These are phyloP conservation scores for Pterula multifida DNA, from an alignment of 1,284 basidiomycete species.

Conservation along the genomic window DNA sequence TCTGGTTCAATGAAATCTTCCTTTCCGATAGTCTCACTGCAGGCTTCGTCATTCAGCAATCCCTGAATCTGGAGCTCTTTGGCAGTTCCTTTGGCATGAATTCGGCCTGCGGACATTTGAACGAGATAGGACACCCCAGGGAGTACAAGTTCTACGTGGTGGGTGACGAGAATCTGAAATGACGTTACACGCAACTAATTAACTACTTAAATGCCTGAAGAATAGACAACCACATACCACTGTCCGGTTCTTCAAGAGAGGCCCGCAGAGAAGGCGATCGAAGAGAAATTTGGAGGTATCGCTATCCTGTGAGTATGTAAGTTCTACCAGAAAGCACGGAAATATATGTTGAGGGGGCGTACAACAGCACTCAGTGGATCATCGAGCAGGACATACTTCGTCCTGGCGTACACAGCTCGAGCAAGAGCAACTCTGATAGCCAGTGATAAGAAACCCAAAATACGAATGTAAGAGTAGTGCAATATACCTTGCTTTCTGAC, in stretches of 20 bases:
- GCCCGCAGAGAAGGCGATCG: slow-evolving; percentile 50
- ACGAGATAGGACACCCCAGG: slow-evolving; percentile 59
- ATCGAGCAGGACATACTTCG: slow-evolving; percentile 57
- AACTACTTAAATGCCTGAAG: background rate
- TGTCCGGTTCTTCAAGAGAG: slow-evolving; percentile 53
- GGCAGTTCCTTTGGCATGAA: slow-evolving; percentile 56
- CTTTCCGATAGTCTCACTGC: slow-evolving; percentile 18
- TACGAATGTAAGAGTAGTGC: background rate
- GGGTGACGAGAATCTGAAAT: slow-evolving; percentile 59
- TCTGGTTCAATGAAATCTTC: slow-evolving; percentile 27
- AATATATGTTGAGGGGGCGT: slow-evolving; percentile 13
- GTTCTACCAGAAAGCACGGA: background rate
- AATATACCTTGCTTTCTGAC: slow-evolving; percentile 47
- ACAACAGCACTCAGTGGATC: slow-evolving; percentile 65
- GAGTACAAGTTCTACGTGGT: slow-evolving; percentile 65
- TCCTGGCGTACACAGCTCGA: slow-evolving; percentile 53
- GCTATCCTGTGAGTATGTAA: slow-evolving; percentile 56
- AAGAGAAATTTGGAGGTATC: slow-evolving; percentile 63
- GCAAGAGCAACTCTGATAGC: slow-evolving; percentile 49
- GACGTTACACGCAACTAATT: background rate
- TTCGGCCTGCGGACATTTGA: slow-evolving; percentile 62
- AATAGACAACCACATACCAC: slow-evolving; percentile 35
- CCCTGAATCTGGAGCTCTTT: slow-evolving; percentile 46
- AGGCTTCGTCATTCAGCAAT: slow-evolving; percentile 48
- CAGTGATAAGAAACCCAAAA: background rate